These are phyloP conservation scores for Cytauxzoon felis DNA, from an alignment of 169 alveolate species.

Conservation along the genomic window DNA sequence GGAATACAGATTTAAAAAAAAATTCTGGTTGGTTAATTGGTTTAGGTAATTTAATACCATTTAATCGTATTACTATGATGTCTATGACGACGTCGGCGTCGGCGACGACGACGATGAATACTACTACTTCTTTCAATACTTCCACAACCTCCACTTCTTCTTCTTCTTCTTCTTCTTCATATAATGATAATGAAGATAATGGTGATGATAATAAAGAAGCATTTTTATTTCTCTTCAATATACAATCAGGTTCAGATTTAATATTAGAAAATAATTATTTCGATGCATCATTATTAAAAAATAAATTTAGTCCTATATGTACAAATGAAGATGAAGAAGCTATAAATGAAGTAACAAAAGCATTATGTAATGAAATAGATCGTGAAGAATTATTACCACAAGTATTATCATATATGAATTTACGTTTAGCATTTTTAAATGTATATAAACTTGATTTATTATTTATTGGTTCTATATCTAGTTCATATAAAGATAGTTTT, in stretches of 20 bases:
- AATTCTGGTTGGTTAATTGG: constrained; percentile 54
- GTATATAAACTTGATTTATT: constrained; percentile 41
- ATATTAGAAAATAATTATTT: constrained; percentile 38
- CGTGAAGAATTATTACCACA: constrained; percentile 58
- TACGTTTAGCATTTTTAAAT: constrained; percentile 57
- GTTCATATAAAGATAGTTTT: not conserved
- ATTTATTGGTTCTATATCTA: constrained; percentile 37
- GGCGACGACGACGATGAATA: too few species aligned
- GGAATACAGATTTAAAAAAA: constrained; percentile 26
- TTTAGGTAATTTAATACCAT: constrained; percentile 46
- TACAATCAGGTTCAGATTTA: constrained; percentile 29
- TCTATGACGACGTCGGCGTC: too few species aligned
- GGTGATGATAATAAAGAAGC: constrained; percentile 5
- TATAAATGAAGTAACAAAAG: constrained; percentile 54
- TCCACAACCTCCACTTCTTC: not conserved
- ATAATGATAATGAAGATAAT: not conserved
- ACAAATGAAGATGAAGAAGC: constrained; percentile 55
- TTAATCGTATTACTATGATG: too few species aligned
- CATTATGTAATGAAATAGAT: constrained; percentile 45
- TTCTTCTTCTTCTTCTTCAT: not conserved
- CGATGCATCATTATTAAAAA: constrained; percentile 37
- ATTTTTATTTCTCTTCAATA: constrained; percentile 51
- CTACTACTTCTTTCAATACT: not conserved
- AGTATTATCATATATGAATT: constrained; percentile 53
- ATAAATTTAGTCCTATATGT: constrained; percentile 43